phyloP scores from a whole-genome alignment of 306 rosid genomes.

The Vicia villosa region DNA sequence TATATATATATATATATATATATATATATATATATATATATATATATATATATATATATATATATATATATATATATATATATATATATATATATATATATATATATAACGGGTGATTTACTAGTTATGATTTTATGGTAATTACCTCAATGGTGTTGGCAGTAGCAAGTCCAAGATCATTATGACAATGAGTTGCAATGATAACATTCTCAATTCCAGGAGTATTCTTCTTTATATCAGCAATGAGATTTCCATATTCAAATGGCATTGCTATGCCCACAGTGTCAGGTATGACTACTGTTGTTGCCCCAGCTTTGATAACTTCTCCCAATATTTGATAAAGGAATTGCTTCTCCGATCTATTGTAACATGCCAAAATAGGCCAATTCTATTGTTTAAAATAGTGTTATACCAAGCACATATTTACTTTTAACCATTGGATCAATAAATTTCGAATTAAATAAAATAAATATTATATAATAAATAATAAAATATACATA shows the following conservation, averaged over 20 bases:
- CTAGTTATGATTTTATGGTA: neutral
- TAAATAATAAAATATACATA: no score
- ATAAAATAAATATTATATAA: no score
- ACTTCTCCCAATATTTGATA: constrained; percentile 83
- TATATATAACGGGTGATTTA: no score
- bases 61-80: no score
- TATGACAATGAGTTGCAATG: constrained; percentile 88
- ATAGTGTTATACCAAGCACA: no score
- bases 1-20: no score
- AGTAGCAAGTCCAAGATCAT: constrained; percentile 91
- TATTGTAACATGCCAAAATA: constrained; percentile 22
- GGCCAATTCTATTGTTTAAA: no score
- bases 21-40: no score
- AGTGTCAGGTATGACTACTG: constrained; percentile 84
- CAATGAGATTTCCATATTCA: constrained; percentile 70
- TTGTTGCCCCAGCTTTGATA: constrained; percentile 93
- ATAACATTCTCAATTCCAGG: constrained; percentile 76
- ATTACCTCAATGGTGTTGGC: constrained; percentile 83
- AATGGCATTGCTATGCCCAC: constrained; percentile 76
- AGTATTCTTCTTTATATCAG: constrained; percentile 78
- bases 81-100: no score
- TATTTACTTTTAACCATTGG: no score
- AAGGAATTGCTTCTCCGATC: constrained; percentile 83
- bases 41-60: no score
- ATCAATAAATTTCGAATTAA: no score